Evolutionary conservation across 768 basidiomycete genomes (phyloP).

Genomic region (Tylopilus cervinicoccineus): DNA sequence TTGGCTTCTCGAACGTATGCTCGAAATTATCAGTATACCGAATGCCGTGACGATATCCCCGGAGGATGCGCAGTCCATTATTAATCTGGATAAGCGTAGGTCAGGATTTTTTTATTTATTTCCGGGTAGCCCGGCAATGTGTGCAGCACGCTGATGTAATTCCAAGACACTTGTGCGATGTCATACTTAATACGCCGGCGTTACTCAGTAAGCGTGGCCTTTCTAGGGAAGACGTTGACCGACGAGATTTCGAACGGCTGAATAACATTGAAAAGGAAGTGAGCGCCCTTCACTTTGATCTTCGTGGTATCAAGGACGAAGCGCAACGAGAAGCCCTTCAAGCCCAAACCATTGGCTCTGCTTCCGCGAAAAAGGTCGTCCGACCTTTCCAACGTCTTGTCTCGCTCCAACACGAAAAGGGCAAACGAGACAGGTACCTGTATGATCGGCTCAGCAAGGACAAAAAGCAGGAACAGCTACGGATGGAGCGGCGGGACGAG

Average conservation of each 20-base stretch:
- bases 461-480: constrained; percentile 70
- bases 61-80: constrained; percentile 54
- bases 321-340: constrained; percentile 60
- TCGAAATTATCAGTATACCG: constrained; percentile 73
- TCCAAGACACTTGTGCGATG: constrained; percentile 59
- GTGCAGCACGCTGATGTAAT: constrained; percentile 12
- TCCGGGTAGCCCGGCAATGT: not conserved
- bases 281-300: constrained; percentile 57
- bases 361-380: constrained; percentile 49
- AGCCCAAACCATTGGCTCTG: constrained; percentile 37
- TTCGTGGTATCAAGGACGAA: constrained; percentile 72
- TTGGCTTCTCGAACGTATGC: constrained; percentile 78
- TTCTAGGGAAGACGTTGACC: constrained; percentile 53
- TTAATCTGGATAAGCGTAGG: constrained; percentile 85
- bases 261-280: constrained; percentile 74
- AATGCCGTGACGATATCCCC: constrained; percentile 57
- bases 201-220: constrained; percentile 41
- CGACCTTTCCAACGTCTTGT: constrained; percentile 69
- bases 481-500: constrained; percentile 71
- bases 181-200: constrained; percentile 53
- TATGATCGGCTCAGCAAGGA: constrained; percentile 70
- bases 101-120: constrained; percentile 30
- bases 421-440: constrained; percentile 67
- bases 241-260: constrained; percentile 70
- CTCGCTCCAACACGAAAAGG: constrained; percentile 72